Conservation (phyloP, 192 early-diverging fungal species). For the Rhizoclosmatium sp. region DNA sequence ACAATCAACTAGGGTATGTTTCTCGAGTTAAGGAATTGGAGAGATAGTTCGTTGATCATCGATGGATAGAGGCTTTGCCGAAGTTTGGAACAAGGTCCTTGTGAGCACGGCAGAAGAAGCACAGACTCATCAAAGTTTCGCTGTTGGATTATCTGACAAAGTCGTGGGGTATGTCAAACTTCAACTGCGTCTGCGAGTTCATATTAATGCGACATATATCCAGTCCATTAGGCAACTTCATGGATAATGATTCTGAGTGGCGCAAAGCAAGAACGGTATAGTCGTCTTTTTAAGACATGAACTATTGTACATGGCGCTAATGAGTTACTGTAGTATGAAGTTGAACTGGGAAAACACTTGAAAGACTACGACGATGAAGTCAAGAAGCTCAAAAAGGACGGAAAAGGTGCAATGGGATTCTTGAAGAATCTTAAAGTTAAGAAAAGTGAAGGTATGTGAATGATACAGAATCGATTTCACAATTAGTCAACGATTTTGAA, state of each 20-base stretch:
- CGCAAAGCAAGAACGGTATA: conserved; percentile 2
- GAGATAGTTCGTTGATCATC: not conserved
- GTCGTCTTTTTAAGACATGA: not conserved
- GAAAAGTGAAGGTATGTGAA: conserved; percentile 23
- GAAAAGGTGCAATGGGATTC: conserved; percentile 5
- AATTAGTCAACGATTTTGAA: not conserved
- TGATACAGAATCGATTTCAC: not conserved
- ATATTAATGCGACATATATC: not conserved
- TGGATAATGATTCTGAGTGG: conserved; percentile 32
- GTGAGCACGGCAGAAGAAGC: conserved; percentile 26
- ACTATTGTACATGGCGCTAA: not conserved
- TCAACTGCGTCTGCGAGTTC: not conserved
- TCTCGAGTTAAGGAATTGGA: not conserved
- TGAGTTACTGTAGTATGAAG: conserved; percentile 13
- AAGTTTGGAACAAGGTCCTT: conserved; percentile 33
- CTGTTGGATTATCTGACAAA: conserved; percentile 32
- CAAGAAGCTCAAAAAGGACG: conserved; percentile 29
- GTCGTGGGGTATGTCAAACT: not conserved
- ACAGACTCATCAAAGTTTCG: conserved; percentile 24
- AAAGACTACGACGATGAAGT: conserved; percentile 21
- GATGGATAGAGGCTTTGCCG: conserved; percentile 11
- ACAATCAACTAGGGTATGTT: conserved; percentile 22
- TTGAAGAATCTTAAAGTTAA: conserved; percentile 23
- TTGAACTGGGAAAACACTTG: conserved; percentile 20
- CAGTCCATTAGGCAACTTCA: conserved; percentile 10